A percentile compares a stretch with the other conserved stretches of the same genome.
phyloP scores from a whole-genome alignment of 495 filamentous ascomycete species.

The Podospora bellae-mahoneyi region DNA sequence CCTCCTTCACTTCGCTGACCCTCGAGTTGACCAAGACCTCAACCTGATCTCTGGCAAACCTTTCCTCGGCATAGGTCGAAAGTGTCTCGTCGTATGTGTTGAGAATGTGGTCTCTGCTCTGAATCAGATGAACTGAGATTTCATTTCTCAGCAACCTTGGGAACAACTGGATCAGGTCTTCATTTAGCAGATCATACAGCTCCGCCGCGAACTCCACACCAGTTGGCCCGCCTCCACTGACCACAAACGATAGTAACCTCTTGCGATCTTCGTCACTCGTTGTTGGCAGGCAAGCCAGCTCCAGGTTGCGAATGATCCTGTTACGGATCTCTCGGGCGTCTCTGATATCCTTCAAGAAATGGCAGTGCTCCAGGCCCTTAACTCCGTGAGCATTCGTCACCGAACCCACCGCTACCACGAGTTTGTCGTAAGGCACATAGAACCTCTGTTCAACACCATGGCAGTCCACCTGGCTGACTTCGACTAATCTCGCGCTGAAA shows the following conservation, averaged over 20 bases:
- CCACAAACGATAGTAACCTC: slow-evolving; percentile 86
- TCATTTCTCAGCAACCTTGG: slow-evolving; percentile 90
- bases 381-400: slow-evolving; percentile 94
- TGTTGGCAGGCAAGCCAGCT: slow-evolving; percentile 88
- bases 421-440: slow-evolving; percentile 97
- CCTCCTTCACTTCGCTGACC: slow-evolving; percentile 79
- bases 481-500: slow-evolving; percentile 85
- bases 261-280: slow-evolving; percentile 85
- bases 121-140: slow-evolving; percentile 95
- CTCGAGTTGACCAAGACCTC: slow-evolving; percentile 87
- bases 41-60: slow-evolving; percentile 85
- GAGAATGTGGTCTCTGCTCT: slow-evolving; percentile 87
- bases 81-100: slow-evolving; percentile 98
- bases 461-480: slow-evolving; percentile 71
- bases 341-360: slow-evolving; percentile 90
- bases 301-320: slow-evolving; percentile 85
- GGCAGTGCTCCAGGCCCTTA: slow-evolving; percentile 88
- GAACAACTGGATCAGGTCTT: slow-evolving; percentile 80
- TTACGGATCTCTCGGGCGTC: slow-evolving; percentile 90
- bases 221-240: slow-evolving; percentile 93
- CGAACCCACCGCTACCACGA: slow-evolving; percentile 93
- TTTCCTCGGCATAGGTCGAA: slow-evolving; percentile 85
- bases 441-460: slow-evolving; percentile 70
- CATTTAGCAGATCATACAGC: slow-evolving; percentile 92
- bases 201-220: slow-evolving; percentile 98